Evolutionary conservation across 2,329 filamentous ascomycete genomes (phyloP).

Genomic region (Calonectria honghensis): DNA sequence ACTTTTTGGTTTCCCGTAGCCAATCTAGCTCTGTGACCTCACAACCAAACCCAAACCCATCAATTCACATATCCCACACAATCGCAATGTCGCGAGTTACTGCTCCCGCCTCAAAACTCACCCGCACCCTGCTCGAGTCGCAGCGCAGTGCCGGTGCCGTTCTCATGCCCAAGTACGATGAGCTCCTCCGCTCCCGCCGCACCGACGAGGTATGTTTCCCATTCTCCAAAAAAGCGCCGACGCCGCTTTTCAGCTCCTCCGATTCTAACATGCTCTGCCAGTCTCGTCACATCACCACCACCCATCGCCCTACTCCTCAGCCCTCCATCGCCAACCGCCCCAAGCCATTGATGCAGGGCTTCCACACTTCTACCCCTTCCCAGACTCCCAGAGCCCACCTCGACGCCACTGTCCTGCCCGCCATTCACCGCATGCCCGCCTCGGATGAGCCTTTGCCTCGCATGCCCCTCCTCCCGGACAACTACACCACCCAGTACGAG

Average conservation of each 20-base stretch:
- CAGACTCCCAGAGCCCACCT: constrained; percentile 64
- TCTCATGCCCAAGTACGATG: constrained; percentile 69
- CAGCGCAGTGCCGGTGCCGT: constrained; percentile 62
- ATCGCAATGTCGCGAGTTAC: constrained; percentile 69
- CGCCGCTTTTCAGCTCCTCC: not conserved
- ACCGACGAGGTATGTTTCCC: constrained; percentile 49
- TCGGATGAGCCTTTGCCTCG: constrained; percentile 65
- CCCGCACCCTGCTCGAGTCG: constrained; percentile 67
- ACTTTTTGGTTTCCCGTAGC: not conserved
- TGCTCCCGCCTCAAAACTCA: constrained; percentile 69
- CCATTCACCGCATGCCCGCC: constrained; percentile 58
- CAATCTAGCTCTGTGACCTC: constrained; percentile 21
- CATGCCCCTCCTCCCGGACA: constrained; percentile 77
- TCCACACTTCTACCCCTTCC: constrained; percentile 69
- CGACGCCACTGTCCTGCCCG: constrained; percentile 73
- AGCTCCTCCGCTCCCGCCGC: constrained; percentile 63
- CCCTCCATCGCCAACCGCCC: constrained; percentile 66
- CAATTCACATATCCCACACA: constrained; percentile 20
- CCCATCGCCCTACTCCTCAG: constrained; percentile 68
- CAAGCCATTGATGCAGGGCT: constrained; percentile 79
- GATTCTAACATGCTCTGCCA: constrained; percentile 49
- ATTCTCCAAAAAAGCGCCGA: not conserved
- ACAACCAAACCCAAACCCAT: not conserved
- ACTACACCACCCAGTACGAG: constrained; percentile 67
- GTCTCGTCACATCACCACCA: constrained; percentile 66